phyloP scores from a whole-genome alignment of 2,329 filamentous ascomycete species.

The Neonectria punicea region DNA sequence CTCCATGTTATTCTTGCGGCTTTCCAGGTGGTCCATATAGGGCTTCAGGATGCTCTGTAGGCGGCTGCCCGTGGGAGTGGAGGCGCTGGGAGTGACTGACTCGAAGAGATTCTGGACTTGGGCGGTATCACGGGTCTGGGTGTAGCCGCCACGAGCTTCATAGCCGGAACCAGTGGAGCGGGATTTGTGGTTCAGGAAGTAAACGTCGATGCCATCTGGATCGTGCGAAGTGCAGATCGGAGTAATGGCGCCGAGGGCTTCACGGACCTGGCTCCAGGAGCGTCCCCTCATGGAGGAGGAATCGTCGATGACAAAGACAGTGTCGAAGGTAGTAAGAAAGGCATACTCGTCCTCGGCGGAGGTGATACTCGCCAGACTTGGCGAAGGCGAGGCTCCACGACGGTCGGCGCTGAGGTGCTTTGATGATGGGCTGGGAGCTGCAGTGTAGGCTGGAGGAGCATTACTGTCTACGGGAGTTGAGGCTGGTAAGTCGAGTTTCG shows the following conservation, averaged over 20 bases:
- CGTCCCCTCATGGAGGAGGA: slow-evolving; percentile 84
- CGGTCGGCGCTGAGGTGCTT: slow-evolving; percentile 26
- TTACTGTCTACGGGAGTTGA: slow-evolving; percentile 36
- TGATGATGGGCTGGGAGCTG: slow-evolving; percentile 1
- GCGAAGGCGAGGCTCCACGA: slow-evolving; percentile 28
- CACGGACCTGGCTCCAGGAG: slow-evolving; percentile 80
- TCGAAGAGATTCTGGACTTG: slow-evolving; percentile 77
- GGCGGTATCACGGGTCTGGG: slow-evolving; percentile 67
- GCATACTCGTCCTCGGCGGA: slow-evolving; percentile 74
- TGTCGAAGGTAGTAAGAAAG: slow-evolving; percentile 85
- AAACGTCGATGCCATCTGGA: slow-evolving; percentile 86
- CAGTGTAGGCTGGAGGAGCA: slow-evolving; percentile 51
- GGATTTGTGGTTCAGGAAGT: slow-evolving; percentile 82
- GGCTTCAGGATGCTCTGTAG: slow-evolving; percentile 77
- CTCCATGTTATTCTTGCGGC: slow-evolving; percentile 51
- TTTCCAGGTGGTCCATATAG: slow-evolving; percentile 65
- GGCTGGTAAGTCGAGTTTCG: neutral
- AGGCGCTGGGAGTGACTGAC: slow-evolving; percentile 69
- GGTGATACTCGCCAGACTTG: slow-evolving; percentile 44
- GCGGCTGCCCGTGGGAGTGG: slow-evolving; percentile 79
- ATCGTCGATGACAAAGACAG: slow-evolving; percentile 91
- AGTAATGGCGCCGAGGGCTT: slow-evolving; percentile 77
- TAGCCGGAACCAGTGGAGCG: slow-evolving; percentile 48
- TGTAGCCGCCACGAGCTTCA: slow-evolving; percentile 65
- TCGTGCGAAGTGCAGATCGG: slow-evolving; percentile 86